Conservation (phyloP, 2,329 filamentous ascomycete species). For the Fonsecaea pedrosoi region DNA sequence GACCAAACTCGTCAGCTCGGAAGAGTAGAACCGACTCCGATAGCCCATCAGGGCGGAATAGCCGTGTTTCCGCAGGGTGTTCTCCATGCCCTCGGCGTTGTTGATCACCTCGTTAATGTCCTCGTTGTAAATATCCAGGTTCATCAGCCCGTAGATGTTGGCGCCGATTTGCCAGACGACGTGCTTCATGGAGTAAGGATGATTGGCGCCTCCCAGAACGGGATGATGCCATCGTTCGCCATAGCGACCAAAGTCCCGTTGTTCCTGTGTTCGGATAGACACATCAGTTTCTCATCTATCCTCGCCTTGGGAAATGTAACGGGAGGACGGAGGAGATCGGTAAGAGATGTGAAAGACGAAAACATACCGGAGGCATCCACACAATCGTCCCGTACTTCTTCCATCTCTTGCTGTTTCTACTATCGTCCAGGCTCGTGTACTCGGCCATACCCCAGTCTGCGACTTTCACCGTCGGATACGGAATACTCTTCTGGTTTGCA, state of each 20-base stretch:
- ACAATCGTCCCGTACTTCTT: constrained; percentile 27
- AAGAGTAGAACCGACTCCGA: constrained; percentile 15
- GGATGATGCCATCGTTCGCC: constrained; percentile 21
- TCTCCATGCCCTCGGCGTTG: constrained; percentile 12
- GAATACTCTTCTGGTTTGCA: constrained; percentile 4
- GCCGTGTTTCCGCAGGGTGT: constrained; percentile 8
- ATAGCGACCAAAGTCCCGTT: constrained; percentile 24
- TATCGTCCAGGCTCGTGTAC: constrained; percentile 25
- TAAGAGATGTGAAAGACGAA: not conserved
- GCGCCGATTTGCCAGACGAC: constrained; percentile 32
- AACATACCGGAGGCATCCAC: constrained; percentile 33
- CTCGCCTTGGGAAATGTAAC: not conserved
- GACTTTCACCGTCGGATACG: constrained; percentile 31
- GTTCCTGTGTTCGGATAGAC: constrained; percentile 21
- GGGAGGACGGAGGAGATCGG: not conserved
- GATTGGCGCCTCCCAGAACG: constrained; percentile 17
- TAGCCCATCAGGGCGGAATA: constrained; percentile 24
- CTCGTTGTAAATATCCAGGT: constrained; percentile 21
- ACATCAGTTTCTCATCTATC: not conserved
- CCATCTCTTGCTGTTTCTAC: constrained; percentile 26
- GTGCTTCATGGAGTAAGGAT: constrained; percentile 30
- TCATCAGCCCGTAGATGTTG: constrained; percentile 33
- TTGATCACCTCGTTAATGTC: constrained; percentile 20
- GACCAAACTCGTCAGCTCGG: constrained; percentile 20
- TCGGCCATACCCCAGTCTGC: constrained; percentile 33